Evolutionary conservation across 2,329 filamentous ascomycete genomes (phyloP).

Genomic region (Ophioceras dolichostomum): DNA sequence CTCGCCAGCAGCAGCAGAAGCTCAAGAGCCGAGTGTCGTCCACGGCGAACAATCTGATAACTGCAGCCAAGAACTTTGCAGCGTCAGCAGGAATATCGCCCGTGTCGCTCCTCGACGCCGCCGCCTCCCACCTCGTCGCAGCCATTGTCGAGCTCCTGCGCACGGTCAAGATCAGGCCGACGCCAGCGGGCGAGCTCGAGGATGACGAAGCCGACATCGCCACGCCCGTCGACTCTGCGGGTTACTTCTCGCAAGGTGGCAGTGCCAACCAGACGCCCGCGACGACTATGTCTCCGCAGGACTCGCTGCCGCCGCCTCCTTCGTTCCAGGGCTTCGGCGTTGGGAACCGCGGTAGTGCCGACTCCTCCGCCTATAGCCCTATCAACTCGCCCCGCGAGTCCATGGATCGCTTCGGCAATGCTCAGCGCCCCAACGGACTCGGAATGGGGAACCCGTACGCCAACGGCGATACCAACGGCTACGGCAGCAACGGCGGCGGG

Average conservation of each 20-base stretch:
- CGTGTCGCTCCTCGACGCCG: conserved; percentile 86
- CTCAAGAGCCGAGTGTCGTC: conserved; percentile 77
- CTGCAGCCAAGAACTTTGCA: conserved; percentile 84
- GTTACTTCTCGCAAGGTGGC: conserved; percentile 52
- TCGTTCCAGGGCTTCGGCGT: conserved; percentile 44
- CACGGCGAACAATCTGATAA: conserved; percentile 92
- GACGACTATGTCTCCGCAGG: conserved; percentile 18
- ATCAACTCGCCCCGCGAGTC: conserved; percentile 56
- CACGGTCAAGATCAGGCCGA: conserved; percentile 69
- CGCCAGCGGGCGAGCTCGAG: conserved; percentile 63
- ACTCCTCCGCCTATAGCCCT: conserved; percentile 66
- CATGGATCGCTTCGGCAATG: conserved; percentile 25
- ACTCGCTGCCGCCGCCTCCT: conserved; percentile 35
- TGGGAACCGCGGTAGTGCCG: conserved; percentile 44
- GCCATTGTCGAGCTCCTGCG: conserved; percentile 79
- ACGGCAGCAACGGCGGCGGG: conserved; percentile 20
- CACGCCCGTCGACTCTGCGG: conserved; percentile 46
- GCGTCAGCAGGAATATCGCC: conserved; percentile 74
- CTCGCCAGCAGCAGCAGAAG: conserved; percentile 48
- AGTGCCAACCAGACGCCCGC: conserved; percentile 14
- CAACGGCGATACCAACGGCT: conserved; percentile 10
- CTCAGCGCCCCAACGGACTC: conserved; percentile 5
- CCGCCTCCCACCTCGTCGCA: conserved; percentile 78
- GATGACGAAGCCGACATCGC: conserved; percentile 59
- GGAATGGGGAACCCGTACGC: conserved; percentile 14